phyloP scores from a whole-genome alignment of 768 basidiomycete species.

The Leccinum rimulosum region DNA sequence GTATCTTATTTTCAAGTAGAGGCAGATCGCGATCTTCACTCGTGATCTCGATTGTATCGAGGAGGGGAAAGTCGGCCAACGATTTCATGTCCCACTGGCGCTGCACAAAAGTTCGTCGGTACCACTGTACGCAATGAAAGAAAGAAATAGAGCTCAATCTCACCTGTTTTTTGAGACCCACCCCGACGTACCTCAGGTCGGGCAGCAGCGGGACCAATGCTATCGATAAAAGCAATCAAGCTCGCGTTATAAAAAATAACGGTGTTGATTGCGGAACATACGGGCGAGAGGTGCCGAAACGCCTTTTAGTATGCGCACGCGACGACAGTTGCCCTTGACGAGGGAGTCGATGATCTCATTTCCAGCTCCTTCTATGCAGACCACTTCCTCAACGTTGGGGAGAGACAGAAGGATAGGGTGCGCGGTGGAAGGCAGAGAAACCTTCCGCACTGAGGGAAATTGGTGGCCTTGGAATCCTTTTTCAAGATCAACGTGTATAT shows the following conservation, averaged over 20 bases:
- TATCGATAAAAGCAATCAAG: neutral
- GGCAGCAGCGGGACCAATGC: constrained; percentile 9
- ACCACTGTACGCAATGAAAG: neutral
- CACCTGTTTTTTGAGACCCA: neutral
- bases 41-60: constrained; percentile 7
- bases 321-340: constrained; percentile 3
- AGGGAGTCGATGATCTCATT: constrained; percentile 7
- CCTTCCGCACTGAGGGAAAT: constrained; percentile 12
- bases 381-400: constrained; percentile 10
- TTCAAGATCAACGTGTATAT: constrained; percentile 1
- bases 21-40: neutral
- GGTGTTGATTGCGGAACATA: constrained; percentile 4
- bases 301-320: constrained; percentile 10
- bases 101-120: neutral
- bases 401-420: constrained; percentile 11
- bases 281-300: neutral
- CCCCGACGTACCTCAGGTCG: constrained; percentile 4
- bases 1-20: neutral
- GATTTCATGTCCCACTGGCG: neutral
- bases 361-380: constrained; percentile 7
- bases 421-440: constrained; percentile 4
- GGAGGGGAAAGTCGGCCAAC: neutral
- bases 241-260: neutral
- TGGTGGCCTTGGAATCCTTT: constrained; percentile 6
- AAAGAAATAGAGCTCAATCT: neutral